These are phyloP conservation scores for Linnemannia hyalina DNA, from an alignment of 192 early-diverging fungal genomes.

Conservation along the genomic window DNA sequence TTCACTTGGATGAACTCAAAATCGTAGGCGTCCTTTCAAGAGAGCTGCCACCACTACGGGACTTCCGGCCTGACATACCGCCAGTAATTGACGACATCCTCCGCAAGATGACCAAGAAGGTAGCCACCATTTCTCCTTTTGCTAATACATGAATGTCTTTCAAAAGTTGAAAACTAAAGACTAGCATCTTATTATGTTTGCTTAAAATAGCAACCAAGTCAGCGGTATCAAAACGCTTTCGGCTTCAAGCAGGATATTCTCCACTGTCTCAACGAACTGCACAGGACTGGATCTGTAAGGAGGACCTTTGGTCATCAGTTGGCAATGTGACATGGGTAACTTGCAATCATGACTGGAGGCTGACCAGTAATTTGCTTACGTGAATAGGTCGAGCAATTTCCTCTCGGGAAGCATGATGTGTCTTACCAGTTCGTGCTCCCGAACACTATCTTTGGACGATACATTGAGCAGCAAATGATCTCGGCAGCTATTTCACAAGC, in stretches of 20 bases:
- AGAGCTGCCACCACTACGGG: constrained; percentile 31
- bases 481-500: constrained; percentile 45
- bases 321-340: neutral
- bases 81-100: constrained; percentile 46
- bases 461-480: constrained; percentile 45
- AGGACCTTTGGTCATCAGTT: neutral
- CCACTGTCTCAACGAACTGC: constrained; percentile 26
- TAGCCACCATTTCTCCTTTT: neutral
- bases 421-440: constrained; percentile 43
- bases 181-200: neutral
- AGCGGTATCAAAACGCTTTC: constrained; percentile 46
- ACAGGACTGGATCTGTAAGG: constrained; percentile 37
- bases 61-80: constrained; percentile 48
- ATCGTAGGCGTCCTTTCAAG: constrained; percentile 35
- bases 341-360: neutral
- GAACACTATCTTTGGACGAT: constrained; percentile 36
- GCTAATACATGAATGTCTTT: neutral
- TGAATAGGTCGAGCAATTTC: constrained; percentile 36
- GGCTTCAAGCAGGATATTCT: constrained; percentile 54
- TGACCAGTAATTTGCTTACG: neutral
- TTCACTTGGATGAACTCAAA: neutral
- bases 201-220: constrained; percentile 43
- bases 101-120: constrained; percentile 53
- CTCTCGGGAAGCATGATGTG: constrained; percentile 37
- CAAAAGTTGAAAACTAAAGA: neutral